These are phyloP conservation scores for Perilla frutescens DNA, from an alignment of 257 asterid genomes.

Conservation along the genomic window DNA sequence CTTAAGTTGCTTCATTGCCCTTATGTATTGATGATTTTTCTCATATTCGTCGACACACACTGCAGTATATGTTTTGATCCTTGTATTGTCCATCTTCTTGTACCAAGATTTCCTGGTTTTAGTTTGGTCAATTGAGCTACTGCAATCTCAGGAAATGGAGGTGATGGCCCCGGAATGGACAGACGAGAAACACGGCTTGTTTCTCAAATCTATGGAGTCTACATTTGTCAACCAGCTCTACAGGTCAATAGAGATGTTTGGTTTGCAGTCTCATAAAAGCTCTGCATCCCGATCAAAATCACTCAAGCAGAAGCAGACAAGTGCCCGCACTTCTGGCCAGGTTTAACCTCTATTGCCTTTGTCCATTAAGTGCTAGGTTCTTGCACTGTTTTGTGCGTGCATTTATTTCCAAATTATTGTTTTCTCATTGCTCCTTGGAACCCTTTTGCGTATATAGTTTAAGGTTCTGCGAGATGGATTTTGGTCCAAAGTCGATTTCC, in stretches of 20 bases:
- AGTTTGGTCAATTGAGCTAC: slow-evolving; percentile 15
- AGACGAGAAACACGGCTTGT: slow-evolving; percentile 66
- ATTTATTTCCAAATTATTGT: not conserved
- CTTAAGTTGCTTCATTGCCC: not conserved
- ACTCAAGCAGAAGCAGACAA: slow-evolving; percentile 41
- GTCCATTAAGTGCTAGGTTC: not conserved
- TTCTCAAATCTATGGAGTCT: slow-evolving; percentile 73
- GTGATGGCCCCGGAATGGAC: slow-evolving; percentile 58
- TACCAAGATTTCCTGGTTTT: slow-evolving; percentile 25
- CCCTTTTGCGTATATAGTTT: slow-evolving; percentile 44
- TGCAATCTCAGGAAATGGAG: slow-evolving; percentile 45
- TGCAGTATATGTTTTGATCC: not conserved
- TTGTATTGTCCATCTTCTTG: not conserved
- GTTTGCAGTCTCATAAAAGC: slow-evolving; percentile 42
- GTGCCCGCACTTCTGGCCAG: slow-evolving; percentile 57
- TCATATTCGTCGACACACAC: not conserved
- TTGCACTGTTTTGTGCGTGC: not conserved
- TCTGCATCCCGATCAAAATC: slow-evolving; percentile 37
- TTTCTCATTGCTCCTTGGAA: slow-evolving; percentile 12
- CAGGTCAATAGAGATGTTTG: slow-evolving; percentile 49
- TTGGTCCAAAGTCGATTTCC: slow-evolving; percentile 57
- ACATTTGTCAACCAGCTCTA: slow-evolving; percentile 68
- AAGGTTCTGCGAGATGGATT: slow-evolving; percentile 66
- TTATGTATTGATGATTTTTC: slow-evolving; percentile 4
- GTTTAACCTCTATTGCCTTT: slow-evolving; percentile 37